A percentile compares a stretch with the other conserved stretches of the same genome.
phyloP scores from a whole-genome alignment of 352 stramenopile genomes.

The Phytophthora palmivora region DNA sequence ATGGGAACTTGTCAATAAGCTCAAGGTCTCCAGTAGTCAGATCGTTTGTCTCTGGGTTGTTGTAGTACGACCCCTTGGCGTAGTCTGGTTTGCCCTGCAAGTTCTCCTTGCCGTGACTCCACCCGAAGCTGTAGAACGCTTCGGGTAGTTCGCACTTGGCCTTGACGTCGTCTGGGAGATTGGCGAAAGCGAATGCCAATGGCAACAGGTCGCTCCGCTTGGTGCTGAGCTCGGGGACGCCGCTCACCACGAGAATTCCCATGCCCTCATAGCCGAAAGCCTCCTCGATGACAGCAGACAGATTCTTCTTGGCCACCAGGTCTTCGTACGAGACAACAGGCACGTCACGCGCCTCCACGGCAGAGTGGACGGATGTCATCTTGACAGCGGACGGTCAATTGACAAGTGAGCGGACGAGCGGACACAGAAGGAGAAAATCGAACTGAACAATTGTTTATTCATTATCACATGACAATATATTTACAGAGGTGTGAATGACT shows the following conservation, averaged over 20 bases:
- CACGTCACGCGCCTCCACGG: conserved; percentile 51
- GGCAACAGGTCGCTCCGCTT: conserved; percentile 84
- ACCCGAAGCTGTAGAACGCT: conserved; percentile 95
- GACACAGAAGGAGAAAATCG: too few relatives aligned
- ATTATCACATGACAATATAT: too few relatives aligned
- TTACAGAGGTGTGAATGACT: too few relatives aligned
- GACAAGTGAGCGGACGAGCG: conserved; percentile 26
- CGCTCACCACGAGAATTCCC: conserved; percentile 90
- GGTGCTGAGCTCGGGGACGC: conserved; percentile 81
- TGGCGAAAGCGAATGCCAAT: conserved; percentile 86
- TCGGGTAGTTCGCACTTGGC: conserved; percentile 83
- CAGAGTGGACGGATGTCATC: conserved; percentile 22
- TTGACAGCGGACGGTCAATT: conserved; percentile 10
- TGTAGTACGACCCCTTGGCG: conserved; percentile 97
- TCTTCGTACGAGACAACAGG: conserved; percentile 70
- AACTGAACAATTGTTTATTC: too few relatives aligned
- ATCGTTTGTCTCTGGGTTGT: conserved; percentile 94
- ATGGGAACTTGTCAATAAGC: conserved; percentile 82
- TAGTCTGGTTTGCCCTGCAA: conserved; percentile 93
- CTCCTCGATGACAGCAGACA: conserved; percentile 62
- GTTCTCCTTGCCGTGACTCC: conserved; percentile 97
- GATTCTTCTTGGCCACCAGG: conserved; percentile 52
- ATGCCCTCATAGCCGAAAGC: conserved; percentile 92
- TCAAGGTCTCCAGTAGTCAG: conserved; percentile 76
- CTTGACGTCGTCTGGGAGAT: conserved; percentile 84